Percentiles rank a stretch among this genome's conserved stretches.
Evolutionary conservation across 805 yeast species (phyloP).

Genomic region (Candida broadrunensis): DNA sequence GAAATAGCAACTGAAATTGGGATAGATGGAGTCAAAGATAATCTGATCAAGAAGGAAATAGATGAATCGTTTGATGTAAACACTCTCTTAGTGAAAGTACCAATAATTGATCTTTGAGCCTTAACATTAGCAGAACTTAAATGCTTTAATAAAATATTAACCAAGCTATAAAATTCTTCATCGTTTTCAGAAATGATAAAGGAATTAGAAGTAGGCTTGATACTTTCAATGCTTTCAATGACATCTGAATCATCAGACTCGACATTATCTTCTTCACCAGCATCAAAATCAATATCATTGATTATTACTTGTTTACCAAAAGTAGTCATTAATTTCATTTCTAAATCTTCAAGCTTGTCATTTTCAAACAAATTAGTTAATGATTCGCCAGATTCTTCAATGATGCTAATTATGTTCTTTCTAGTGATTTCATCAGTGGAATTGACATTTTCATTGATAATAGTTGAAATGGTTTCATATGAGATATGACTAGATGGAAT

Average conservation of each 20-base stretch:
- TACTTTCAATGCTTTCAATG: constrained; percentile 9
- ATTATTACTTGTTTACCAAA: constrained; percentile 29
- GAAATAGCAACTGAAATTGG: constrained; percentile 57
- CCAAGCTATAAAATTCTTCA: constrained; percentile 39
- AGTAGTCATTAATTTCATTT: constrained; percentile 66
- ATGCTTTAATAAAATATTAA: constrained; percentile 43
- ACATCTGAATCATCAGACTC: constrained; percentile 19
- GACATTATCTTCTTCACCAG: constrained; percentile 19
- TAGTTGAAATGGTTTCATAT: constrained; percentile 3
- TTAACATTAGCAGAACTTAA: constrained; percentile 21
- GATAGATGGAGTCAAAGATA: constrained; percentile 52
- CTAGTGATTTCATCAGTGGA: constrained; percentile 14
- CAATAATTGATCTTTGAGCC: constrained; percentile 10
- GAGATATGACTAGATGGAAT: constrained; percentile 14
- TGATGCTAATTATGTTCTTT: constrained; percentile 11
- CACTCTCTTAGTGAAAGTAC: constrained; percentile 12
- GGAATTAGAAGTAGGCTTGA: constrained; percentile 13
- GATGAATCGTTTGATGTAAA: constrained; percentile 42
- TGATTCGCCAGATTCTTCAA: constrained; percentile 15
- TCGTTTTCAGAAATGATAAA: constrained; percentile 24
- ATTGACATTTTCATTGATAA: constrained; percentile 4
- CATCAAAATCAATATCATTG: constrained; percentile 31
- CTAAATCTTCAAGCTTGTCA: constrained; percentile 30
- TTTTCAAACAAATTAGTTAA: constrained; percentile 18
- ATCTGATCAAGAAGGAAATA: constrained; percentile 58